These are phyloP conservation scores for Zygnema circumcarinatum DNA, from an alignment of 139 green algal genomes.

Conservation along the genomic window DNA sequence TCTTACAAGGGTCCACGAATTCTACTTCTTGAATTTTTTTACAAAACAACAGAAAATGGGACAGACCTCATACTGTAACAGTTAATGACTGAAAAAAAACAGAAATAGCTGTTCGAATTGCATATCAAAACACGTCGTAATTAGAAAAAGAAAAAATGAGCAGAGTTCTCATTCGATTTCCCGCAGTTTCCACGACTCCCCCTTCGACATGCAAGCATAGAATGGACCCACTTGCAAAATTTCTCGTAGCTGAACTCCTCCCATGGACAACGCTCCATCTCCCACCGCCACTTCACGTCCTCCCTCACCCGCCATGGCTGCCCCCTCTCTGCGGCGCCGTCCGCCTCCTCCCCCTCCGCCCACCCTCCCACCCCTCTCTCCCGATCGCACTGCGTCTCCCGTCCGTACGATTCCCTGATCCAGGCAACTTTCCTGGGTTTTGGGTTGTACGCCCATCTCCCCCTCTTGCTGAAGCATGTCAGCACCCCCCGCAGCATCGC, in stretches of 20 bases:
- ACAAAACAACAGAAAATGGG: background rate
- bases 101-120: no score
- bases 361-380: background rate
- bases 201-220: background rate
- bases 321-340: no score
- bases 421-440: background rate
- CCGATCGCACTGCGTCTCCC: background rate
- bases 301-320: background rate
- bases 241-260: background rate
- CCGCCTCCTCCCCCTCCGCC: background rate
- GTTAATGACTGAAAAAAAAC: background rate
- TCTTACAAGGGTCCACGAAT: background rate
- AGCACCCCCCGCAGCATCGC: background rate
- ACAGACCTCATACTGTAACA: background rate
- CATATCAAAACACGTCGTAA: no score
- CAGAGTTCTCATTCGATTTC: background rate
- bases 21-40: background rate
- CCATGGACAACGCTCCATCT: background rate
- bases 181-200: background rate
- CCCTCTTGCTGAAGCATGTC: background rate
- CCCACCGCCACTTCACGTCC: background rate
- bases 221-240: background rate
- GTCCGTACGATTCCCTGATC: background rate
- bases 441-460: background rate
- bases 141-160: background rate